Base-by-base conservation (phyloP, 2,329 filamentous ascomycete species). In the Hypomyces rosellus region DNA sequence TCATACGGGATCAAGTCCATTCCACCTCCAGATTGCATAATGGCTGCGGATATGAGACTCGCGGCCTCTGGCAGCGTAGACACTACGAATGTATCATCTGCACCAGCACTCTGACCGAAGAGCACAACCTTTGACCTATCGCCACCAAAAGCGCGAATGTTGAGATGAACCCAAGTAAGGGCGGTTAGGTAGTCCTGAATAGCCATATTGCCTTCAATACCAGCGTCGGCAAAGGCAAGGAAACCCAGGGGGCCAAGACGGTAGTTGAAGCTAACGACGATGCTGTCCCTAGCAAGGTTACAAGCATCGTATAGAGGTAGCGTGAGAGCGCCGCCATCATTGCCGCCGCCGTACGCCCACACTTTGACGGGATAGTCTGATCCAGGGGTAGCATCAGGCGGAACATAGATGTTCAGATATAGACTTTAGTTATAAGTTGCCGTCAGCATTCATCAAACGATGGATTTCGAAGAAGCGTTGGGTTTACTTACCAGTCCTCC, bases 131-230 rank as follows among this genome's bases (percentile, higher is more conserved):
- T 69, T 12, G 56, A 53, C 0, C 66, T 37, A 54, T 77, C 68
- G 14, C 74, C 75, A 7, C 68, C 68, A 52, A 75, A 75, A 16
- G 59, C 48, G 5, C 60, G 54, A 49, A 77, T 74, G 54, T 78
- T 69, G 7, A 68, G 58, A 36, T 73, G 65, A 0, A 75, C 68
- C 75, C 76, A 80, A 55, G 74, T 64, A 13, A 78, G 61, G 0
- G 75, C 75, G 8, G 71, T 59, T 3, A 54, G 14, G 34, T 48
- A 50, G 40, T 54, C 53, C 46, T 51, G 49, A 25, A 52, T 49
- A 25, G 48, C 54, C 51, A 48, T 53, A 41, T 49, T 51, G 42
- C 48, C 48, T 7, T 20, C 9, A 33, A 54, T 49, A 15, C 51
- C 73, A 14, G 45, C 49, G 16, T 42, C 34, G 13, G 34, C 25